Conservation (phyloP, 306 rosid genomes). For the Herpetospermum pedunculosum region DNA sequence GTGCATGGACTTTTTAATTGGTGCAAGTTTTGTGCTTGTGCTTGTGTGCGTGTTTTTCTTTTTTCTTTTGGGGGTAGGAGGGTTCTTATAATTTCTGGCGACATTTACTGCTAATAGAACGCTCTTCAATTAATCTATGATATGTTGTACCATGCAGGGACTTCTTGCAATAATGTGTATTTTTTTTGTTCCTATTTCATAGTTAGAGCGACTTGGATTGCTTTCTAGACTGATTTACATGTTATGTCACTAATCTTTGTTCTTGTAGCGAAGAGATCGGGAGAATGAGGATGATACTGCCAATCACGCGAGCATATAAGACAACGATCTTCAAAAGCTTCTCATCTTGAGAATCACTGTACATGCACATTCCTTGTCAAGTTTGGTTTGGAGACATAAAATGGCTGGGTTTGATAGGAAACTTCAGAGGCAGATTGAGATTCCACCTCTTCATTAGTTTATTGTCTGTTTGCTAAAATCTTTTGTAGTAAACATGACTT, state of each 20-base stretch:
- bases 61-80: background rate
- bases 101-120: background rate
- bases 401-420: conserved; percentile 9
- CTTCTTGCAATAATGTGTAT: background rate
- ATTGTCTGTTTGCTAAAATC: background rate
- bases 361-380: background rate
- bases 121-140: background rate
- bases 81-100: background rate
- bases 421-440: conserved; percentile 5
- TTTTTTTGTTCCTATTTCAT: background rate
- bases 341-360: background rate
- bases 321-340: background rate
- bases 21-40: background rate
- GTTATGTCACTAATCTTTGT: conserved; percentile 10
- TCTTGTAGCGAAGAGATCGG: conserved; percentile 45
- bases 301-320: background rate
- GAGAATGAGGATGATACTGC: conserved; percentile 6
- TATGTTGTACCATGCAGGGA: background rate
- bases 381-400: conserved; percentile 1
- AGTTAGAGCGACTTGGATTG: background rate
- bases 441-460: background rate
- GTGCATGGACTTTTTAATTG: background rate
- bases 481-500: background rate
- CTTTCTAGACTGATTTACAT: conserved; percentile 1
- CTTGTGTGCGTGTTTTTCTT: background rate